Conservation (phyloP, 2,329 filamentous ascomycete species). For the Trematosphaeria pertusa region DNA sequence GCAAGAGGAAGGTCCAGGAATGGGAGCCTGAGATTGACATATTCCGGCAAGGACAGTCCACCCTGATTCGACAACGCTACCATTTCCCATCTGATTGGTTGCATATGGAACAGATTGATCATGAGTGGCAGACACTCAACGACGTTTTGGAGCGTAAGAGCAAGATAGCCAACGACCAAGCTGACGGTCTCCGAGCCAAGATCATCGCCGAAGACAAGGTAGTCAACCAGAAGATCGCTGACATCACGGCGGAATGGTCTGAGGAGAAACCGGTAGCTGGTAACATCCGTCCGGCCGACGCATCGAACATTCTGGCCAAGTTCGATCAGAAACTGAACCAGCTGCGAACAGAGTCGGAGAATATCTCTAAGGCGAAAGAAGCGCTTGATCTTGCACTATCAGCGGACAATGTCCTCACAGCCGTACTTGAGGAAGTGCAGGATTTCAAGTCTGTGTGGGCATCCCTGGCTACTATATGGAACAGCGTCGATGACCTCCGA, state of each 20-base stretch:
- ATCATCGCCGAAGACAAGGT: constrained; percentile 93
- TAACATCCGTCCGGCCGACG: constrained; percentile 87
- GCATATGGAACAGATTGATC: constrained; percentile 93
- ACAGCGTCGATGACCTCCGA: constrained; percentile 89
- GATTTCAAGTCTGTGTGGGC: constrained; percentile 99
- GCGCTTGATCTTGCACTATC: constrained; percentile 87
- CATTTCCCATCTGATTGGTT: constrained; percentile 95
- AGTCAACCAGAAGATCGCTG: constrained; percentile 84
- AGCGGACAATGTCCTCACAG: constrained; percentile 79
- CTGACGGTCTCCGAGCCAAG: constrained; percentile 92
- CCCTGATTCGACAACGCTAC: constrained; percentile 87
- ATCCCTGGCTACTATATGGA: constrained; percentile 94
- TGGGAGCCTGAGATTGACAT: constrained; percentile 97
- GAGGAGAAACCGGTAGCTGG: constrained; percentile 97
- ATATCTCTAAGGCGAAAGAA: constrained; percentile 96
- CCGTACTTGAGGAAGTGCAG: constrained; percentile 92
- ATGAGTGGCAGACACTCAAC: constrained; percentile 92
- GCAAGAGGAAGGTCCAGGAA: constrained; percentile 88
- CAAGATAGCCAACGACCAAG: constrained; percentile 96
- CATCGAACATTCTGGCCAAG: constrained; percentile 78
- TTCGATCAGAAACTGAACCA: constrained; percentile 88
- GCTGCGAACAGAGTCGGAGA: constrained; percentile 85
- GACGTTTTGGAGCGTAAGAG: constrained; percentile 91
- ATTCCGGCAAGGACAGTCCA: constrained; percentile 94
- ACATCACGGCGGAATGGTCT: constrained; percentile 88